Base-by-base conservation (phyloP, 176 grass and related monocot genomes). In the Zoysia japonica region DNA sequence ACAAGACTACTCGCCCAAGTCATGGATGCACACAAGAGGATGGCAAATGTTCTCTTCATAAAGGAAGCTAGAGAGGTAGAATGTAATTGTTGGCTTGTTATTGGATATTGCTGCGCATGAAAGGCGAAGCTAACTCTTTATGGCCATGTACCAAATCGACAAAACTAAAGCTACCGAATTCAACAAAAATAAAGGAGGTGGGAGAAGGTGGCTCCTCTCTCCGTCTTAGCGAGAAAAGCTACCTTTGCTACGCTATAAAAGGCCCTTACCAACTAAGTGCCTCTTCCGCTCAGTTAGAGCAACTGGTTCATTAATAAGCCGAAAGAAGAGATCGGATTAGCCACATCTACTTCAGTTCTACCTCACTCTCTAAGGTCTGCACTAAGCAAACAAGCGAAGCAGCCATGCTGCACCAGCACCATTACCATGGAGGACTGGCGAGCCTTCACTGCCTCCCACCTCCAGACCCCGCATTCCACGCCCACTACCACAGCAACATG, bases 361-460 rank as follows among this genome's bases (percentile, higher is more conserved):
- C 55, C 54, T 79, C 81, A 2, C 77, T 54, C 6, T 19, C 35
- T 49, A 10, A 77, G 68, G 45, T 70, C 52, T 75, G 4, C 66
- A 81, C 54, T 53, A 52, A 85, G 19, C 65, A 68, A 59, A 6
- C 67, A 68, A 77, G 74, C 46, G 41, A 83, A 77, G 37, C 39
- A 69, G 20, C 19, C 77, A 89, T 89, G 82, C 44, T 69, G 87
- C 84, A 68, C 36, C 87, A 89, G 87, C 76, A 83, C 72, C 72
- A 92, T 85, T 89, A 72, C 72, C 70, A 88, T 78, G 94, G 84
- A 55, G 91, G 91, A 53, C 68, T 97, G 66, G 91, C 87, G 7
- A 97, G 89, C 65, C 75, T 97, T 74, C 84, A 82, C 83, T 91
- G 59, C 79, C 75, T 91, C 83, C 71, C 88, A 71, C 65, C 88